Evolutionary conservation across 192 early-diverging fungal species (phyloP).

Genomic region (Backusella liffmaniae): DNA sequence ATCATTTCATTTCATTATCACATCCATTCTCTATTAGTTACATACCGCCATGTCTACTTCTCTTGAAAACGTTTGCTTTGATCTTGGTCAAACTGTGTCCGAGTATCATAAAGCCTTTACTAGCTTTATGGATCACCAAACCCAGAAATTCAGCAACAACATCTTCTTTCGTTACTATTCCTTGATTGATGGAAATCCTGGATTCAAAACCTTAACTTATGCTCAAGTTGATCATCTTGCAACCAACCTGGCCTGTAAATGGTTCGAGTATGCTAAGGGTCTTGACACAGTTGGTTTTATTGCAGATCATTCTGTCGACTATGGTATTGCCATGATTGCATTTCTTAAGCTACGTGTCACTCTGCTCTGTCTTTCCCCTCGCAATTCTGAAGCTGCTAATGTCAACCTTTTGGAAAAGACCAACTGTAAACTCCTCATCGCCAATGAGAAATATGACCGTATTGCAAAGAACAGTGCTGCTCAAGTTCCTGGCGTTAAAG

Average conservation of each 20-base stretch:
- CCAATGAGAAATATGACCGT: background rate
- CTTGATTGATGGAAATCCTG: background rate
- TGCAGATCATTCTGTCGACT: background rate
- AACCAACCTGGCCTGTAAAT: constrained; percentile 14
- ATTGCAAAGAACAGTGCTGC: background rate
- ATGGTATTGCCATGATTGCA: background rate
- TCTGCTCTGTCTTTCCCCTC: background rate
- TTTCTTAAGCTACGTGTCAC: background rate
- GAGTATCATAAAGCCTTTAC: background rate
- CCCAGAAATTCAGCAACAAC: background rate
- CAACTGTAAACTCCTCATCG: background rate
- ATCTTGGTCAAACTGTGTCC: background rate
- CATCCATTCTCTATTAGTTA: background rate
- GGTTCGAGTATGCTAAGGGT: background rate
- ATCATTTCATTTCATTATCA: background rate
- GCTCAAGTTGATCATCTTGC: constrained; percentile 11
- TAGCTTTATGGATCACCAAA: background rate
- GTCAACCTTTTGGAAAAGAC: constrained; percentile 7
- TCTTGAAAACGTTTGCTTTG: background rate
- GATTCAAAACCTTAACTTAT: constrained; percentile 10
- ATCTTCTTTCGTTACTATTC: background rate
- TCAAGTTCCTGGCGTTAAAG: background rate
- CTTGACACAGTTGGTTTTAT: background rate
- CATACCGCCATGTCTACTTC: background rate
- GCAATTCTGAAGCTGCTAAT: constrained; percentile 14